Conservation (phyloP, 1,284 basidiomycete genomes). For the Neolentinus lepideus region DNA sequence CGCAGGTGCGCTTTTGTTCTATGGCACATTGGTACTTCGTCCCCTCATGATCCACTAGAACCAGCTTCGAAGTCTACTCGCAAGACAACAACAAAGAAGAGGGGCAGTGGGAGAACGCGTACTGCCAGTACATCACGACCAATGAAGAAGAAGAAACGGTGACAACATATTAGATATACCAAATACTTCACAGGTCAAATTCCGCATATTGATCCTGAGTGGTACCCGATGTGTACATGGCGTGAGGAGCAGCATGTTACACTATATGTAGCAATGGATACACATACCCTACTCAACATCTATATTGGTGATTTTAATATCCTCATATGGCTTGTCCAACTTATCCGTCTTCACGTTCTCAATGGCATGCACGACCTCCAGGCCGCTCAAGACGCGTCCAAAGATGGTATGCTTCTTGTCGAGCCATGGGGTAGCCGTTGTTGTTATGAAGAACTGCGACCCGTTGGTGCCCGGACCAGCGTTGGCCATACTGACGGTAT, state of each 20-base stretch:
- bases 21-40: neutral
- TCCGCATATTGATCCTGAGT: neutral
- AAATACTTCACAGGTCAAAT: no score
- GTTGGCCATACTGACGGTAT: slow-evolving; percentile 99
- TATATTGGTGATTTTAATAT: slow-evolving; percentile 83
- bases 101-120: neutral
- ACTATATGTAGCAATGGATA: neutral
- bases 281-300: slow-evolving; percentile 48
- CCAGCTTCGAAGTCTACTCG: neutral
- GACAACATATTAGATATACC: no score
- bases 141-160: slow-evolving; percentile 1
- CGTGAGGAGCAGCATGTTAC: neutral
- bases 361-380: slow-evolving; percentile 54
- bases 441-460: slow-evolving; percentile 98
- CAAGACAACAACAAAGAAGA: neutral
- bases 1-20: neutral
- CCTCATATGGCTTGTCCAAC: slow-evolving; percentile 82
- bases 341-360: slow-evolving; percentile 71
- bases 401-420: slow-evolving; percentile 97
- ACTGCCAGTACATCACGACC: neutral
- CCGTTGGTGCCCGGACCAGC: slow-evolving; percentile 92
- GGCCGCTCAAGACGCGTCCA: slow-evolving; percentile 62
- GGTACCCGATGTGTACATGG: neutral
- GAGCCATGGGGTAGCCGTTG: slow-evolving; percentile 91
- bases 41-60: neutral